Conservation (phyloP, 768 basidiomycete genomes). For the Lactarius indigo region DNA sequence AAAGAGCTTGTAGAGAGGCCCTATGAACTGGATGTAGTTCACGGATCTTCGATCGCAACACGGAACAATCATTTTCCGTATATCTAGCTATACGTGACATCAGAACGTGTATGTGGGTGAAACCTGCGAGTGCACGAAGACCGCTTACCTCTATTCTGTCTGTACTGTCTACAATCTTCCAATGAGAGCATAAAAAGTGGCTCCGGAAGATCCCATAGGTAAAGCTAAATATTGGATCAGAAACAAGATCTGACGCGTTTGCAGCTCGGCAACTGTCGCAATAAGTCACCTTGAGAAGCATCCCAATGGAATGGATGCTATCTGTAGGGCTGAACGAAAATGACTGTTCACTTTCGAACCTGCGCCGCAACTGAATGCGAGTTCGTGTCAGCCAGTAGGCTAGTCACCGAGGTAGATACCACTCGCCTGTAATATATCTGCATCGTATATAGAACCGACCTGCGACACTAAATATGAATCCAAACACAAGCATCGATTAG, state of each 20-base stretch:
- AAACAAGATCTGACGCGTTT: neutral
- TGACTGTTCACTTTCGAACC: neutral
- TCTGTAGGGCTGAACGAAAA: neutral
- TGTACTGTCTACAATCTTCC: neutral
- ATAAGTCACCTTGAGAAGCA: neutral
- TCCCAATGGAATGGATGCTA: neutral
- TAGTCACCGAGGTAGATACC: neutral
- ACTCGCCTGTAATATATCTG: neutral
- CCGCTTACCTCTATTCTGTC: neutral
- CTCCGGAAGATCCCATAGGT: neutral
- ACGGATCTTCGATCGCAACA: neutral
- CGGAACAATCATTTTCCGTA: neutral
- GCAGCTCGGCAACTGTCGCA: too few relatives aligned
- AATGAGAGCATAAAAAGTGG: neutral
- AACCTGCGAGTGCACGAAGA: neutral
- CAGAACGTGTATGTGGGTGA: too few relatives aligned
- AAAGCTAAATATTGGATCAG: neutral
- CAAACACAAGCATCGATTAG: neutral
- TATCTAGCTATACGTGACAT: too few relatives aligned
- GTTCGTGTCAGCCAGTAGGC: neutral
- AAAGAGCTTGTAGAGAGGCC: neutral
- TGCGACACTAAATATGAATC: neutral
- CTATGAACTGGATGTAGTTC: neutral
- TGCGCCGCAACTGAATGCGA: neutral
- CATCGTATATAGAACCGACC: neutral